A percentile compares a stretch with the other conserved stretches of the same genome.
Evolutionary conservation across 208 protist species (phyloP).

Genomic region (Acanthamoeba culbertsoni): DNA sequence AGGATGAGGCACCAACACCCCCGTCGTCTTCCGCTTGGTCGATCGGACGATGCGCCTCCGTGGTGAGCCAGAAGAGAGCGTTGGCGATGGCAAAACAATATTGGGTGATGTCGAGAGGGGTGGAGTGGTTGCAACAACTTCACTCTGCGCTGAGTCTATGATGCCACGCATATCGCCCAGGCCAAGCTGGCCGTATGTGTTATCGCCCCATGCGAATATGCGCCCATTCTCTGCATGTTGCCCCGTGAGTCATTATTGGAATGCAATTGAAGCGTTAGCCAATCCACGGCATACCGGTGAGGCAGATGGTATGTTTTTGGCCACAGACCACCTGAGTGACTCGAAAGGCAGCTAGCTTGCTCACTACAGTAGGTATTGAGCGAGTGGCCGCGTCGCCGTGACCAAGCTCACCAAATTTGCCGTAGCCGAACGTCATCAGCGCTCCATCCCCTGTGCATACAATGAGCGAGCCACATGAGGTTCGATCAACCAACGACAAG

Average conservation of each 20-base stretch:
- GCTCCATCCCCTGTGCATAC: neutral
- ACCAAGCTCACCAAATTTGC: neutral
- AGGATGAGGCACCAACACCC: neutral
- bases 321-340: neutral
- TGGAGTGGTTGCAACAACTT: neutral
- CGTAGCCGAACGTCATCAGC: neutral
- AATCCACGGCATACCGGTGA: neutral
- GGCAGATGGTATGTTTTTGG: neutral
- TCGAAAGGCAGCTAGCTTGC: neutral
- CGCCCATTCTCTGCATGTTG: neutral
- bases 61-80: no score
- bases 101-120: neutral
- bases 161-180: neutral
- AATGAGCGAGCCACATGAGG: neutral
- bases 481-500: neutral
- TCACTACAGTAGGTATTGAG: neutral
- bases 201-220: conserved; percentile 19
- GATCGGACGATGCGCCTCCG: neutral
- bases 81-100: neutral
- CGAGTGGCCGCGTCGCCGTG: neutral
- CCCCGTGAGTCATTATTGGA: neutral
- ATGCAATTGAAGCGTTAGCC: neutral
- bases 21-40: neutral
- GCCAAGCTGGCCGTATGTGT: neutral
- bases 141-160: neutral